Conservation (phyloP, 176 grass and related monocot genomes). For the Urochloa ruziziensis region DNA sequence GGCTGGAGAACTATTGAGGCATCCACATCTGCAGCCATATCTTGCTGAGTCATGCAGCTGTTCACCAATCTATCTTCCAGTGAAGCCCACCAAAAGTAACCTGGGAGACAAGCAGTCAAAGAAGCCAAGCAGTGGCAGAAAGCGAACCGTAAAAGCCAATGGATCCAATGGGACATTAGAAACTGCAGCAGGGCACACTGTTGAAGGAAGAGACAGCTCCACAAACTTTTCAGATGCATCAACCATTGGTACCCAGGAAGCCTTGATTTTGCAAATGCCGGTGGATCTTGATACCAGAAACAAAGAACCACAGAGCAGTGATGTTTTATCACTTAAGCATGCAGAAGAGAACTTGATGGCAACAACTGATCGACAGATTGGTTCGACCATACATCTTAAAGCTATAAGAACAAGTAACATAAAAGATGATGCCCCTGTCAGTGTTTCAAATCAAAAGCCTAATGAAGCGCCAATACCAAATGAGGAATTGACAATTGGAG, state of each 20-base stretch:
- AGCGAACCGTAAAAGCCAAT: conserved; percentile 35
- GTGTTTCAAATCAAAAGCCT: conserved; percentile 1
- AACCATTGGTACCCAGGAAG: conserved; percentile 42
- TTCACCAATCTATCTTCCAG: conserved; percentile 73
- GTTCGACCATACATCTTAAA: conserved; percentile 30
- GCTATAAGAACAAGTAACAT: conserved; percentile 22
- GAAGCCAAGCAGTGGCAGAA: conserved; percentile 45
- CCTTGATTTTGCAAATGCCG: conserved; percentile 24
- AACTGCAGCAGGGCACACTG: conserved; percentile 26
- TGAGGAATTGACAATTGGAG: conserved; percentile 46
- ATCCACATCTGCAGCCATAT: conserved; percentile 66
- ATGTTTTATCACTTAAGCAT: conserved; percentile 24
- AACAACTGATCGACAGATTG: conserved; percentile 38
- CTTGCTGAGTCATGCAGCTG: conserved; percentile 59
- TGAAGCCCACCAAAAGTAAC: conserved; percentile 60
- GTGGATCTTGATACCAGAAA: conserved; percentile 26
- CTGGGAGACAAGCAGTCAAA: conserved; percentile 50
- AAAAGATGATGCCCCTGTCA: conserved; percentile 17
- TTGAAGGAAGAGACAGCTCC: conserved; percentile 30
- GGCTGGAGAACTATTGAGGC: conserved; percentile 77
- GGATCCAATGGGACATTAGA: conserved; percentile 29
- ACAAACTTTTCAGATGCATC: conserved; percentile 44
- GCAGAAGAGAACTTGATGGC: conserved; percentile 4
- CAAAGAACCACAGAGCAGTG: neutral
- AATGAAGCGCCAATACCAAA: conserved; percentile 43